Evolutionary conservation across 805 yeast species (phyloP).

Genomic region (Myxozyma monticola): DNA sequence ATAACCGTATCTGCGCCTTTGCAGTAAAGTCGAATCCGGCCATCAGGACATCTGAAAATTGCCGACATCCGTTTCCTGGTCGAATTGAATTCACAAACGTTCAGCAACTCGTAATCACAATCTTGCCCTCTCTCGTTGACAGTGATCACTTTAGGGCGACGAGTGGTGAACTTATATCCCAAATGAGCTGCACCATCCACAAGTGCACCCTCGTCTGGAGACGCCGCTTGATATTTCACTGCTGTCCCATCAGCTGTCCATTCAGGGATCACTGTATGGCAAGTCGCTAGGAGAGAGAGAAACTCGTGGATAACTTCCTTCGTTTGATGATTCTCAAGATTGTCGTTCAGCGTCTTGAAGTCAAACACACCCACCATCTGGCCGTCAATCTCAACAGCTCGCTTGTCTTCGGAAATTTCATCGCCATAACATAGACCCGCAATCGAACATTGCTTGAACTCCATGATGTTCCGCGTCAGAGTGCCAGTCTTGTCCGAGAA

Average conservation of each 20-base stretch:
- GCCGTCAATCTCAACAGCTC: conserved; percentile 72
- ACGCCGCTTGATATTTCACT: conserved; percentile 95
- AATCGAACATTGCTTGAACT: conserved; percentile 87
- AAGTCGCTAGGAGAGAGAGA: conserved; percentile 78
- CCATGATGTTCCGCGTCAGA: conserved; percentile 93
- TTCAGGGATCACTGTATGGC: conserved; percentile 98
- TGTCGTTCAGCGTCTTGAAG: conserved; percentile 56
- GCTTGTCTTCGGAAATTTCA: conserved; percentile 87
- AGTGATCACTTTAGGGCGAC: conserved; percentile 81
- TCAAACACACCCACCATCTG: conserved; percentile 76
- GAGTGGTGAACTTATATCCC: conserved; percentile 79
- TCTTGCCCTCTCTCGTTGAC: conserved; percentile 57
- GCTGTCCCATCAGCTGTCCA: conserved; percentile 45
- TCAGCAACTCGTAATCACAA: conserved; percentile 71
- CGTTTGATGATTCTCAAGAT: conserved; percentile 24
- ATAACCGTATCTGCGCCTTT: conserved; percentile 99
- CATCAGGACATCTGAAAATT: conserved; percentile 91
- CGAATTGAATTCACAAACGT: conserved; percentile 94
- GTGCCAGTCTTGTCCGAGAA: conserved; percentile 99
- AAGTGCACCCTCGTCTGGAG: conserved; percentile 98
- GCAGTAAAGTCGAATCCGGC: conserved; percentile 79
- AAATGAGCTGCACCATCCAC: conserved; percentile 93
- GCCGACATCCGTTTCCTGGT: conserved; percentile 98
- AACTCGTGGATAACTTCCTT: conserved; percentile 63
- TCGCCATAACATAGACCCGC: conserved; percentile 88